phyloP scores from a whole-genome alignment of 2,329 filamentous ascomycete genomes.

The Onygena corvina region DNA sequence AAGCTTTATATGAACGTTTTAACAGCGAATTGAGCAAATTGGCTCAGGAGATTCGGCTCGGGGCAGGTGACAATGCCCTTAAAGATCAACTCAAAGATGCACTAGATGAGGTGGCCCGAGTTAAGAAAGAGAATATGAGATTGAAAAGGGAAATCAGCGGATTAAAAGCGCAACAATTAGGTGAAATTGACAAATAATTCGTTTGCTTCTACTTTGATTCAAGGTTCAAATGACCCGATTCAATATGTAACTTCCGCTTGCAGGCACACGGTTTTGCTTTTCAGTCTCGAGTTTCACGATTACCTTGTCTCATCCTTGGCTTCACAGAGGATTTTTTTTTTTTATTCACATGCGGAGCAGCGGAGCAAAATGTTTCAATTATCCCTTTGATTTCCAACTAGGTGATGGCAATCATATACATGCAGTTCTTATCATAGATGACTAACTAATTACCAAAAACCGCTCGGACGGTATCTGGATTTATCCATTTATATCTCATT shows the following conservation, averaged over 20 bases:
- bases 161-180: conserved; percentile 41
- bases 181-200: conserved; percentile 9
- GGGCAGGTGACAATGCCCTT: conserved; percentile 69
- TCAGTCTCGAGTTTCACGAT: too few species aligned
- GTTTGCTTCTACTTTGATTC: not conserved
- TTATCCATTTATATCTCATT: conserved; percentile 32
- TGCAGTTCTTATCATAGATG: too few species aligned
- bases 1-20: conserved; percentile 81
- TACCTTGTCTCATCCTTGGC: too few species aligned
- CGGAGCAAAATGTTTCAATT: too few species aligned
- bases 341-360: too few species aligned
- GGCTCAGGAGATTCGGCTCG: conserved; percentile 59
- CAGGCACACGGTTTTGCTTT: too few species aligned
- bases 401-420: too few species aligned
- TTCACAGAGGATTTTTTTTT: too few species aligned
- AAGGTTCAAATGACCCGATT: too few species aligned
- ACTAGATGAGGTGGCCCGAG: conserved; percentile 61
- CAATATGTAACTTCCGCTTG: too few species aligned
- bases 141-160: conserved; percentile 73
- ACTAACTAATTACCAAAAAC: conserved; percentile 6
- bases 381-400: too few species aligned
- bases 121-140: conserved; percentile 76
- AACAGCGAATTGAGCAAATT: conserved; percentile 83
- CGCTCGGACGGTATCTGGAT: conserved; percentile 16
- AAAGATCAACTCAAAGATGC: conserved; percentile 58